Conservation (phyloP, 495 filamentous ascomycete species). For the Evernia prunastri region DNA sequence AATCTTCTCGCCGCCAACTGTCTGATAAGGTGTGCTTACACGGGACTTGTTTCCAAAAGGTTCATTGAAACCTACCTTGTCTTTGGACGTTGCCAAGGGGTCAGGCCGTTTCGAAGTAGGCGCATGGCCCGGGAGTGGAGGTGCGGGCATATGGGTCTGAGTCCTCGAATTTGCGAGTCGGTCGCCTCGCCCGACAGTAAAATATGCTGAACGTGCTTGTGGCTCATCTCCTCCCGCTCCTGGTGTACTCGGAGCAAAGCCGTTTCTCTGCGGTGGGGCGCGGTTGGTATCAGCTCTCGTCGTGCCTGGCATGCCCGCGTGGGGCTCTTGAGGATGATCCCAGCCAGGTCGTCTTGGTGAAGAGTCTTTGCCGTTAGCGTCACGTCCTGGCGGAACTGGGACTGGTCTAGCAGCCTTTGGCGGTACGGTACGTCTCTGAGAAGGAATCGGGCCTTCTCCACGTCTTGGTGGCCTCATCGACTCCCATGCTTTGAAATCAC, state of each 20-base stretch:
- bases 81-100: conserved; percentile 12
- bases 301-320: conserved; percentile 28
- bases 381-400: conserved; percentile 32
- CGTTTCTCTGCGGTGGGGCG: conserved; percentile 40
- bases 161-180: conserved; percentile 31
- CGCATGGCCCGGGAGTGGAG: conserved; percentile 13
- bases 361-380: conserved; percentile 33
- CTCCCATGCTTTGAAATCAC: conserved; percentile 62
- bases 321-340: conserved; percentile 38
- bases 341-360: conserved; percentile 38
- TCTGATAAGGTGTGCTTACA: conserved; percentile 62
- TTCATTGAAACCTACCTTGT: conserved; percentile 15
- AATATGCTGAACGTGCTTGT: conserved; percentile 49
- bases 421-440: conserved; percentile 25
- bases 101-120: conserved; percentile 30
- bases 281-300: conserved; percentile 40
- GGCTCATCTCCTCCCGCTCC: conserved; percentile 52
- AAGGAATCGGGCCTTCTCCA: conserved; percentile 29
- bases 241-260: conserved; percentile 49
- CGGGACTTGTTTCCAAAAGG: conserved; percentile 38
- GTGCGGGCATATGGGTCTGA: conserved; percentile 20
- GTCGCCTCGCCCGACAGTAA: conserved; percentile 37
- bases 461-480: conserved; percentile 49
- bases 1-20: conserved; percentile 61
- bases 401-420: conserved; percentile 14